Base-by-base conservation (phyloP, 2,329 filamentous ascomycete species). In the Stagonosporopsis chrysanthemi region DNA sequence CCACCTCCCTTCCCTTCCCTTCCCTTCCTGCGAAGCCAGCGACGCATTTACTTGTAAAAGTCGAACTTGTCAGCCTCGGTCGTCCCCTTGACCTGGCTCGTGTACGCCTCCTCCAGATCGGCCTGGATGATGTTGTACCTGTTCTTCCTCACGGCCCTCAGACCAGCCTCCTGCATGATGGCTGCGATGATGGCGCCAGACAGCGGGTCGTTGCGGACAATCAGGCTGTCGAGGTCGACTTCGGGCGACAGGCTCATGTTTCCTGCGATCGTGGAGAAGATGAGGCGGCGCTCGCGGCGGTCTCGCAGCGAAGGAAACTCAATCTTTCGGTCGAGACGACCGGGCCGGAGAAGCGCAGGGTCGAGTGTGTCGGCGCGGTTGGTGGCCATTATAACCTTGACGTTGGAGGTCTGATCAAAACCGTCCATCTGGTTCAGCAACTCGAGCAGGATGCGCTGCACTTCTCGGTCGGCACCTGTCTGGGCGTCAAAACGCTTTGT, bases 341-440 rank as follows among this genome's bases (percentile, higher is more conserved):
- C 95, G 29, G 95, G 95, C 70, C 95, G 92, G 60, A 99, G 86
- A 61, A 99, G 85, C 39, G 95, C 95, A 15, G 95, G 95, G 76
- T 99, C 95, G 64, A 99, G 85, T 6, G 95, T 99, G 78, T 98
- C 95, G 65, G 95, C 94, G 76, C 95, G 90, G 83, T 99, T 99
- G 67, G 95, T 99, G 66, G 95, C 95, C 95, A 99, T 99, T 81
- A 99, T 99, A 76, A 99, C 95, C 83, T 99, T 99, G 80, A 99
- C 95, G 79, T 99, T 99, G 77, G 92, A 91, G 0, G 92, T 97
- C 80, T 99, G 95, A 78, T 99, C 95, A 82, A 99, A 99, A 65
- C 95, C 95, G 77, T 99, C 95, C 95, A 99, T 99, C 81, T 99
- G 95, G 82, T 99, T 99, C 64, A 99, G 88, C 66, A 99, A 83